phyloP scores from a whole-genome alignment of 2,329 filamentous ascomycete genomes.

The Amesomyces nigricolor region DNA sequence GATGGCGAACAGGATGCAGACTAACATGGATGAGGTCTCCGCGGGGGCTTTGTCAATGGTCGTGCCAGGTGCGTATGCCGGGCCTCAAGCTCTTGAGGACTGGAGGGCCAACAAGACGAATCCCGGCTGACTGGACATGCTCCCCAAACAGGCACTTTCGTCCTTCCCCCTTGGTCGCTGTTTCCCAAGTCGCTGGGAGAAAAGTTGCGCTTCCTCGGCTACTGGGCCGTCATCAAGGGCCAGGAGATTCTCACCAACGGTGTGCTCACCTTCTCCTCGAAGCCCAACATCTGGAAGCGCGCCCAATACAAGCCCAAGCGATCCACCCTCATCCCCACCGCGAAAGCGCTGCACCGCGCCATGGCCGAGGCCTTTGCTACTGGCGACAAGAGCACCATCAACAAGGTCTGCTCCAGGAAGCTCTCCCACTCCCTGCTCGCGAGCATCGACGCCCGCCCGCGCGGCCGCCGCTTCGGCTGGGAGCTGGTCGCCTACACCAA shows the following conservation, averaged over 20 bases:
- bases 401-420: slow-evolving; percentile 48
- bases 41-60: slow-evolving; percentile 9
- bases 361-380: slow-evolving; percentile 58
- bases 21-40: not conserved
- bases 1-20: not conserved
- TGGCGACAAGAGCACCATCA: slow-evolving; percentile 48
- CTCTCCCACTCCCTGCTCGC: slow-evolving; percentile 47
- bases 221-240: slow-evolving; percentile 26
- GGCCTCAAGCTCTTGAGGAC: not conserved
- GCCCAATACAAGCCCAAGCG: slow-evolving; percentile 42
- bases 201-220: slow-evolving; percentile 7
- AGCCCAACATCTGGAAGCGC: slow-evolving; percentile 37
- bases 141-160: slow-evolving; percentile 40
- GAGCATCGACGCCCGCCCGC: slow-evolving; percentile 48
- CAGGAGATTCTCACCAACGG: slow-evolving; percentile 35
- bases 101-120: not conserved
- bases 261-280: slow-evolving; percentile 41
- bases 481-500: slow-evolving; percentile 48
- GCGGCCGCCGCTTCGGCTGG: slow-evolving; percentile 45
- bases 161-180: slow-evolving; percentile 37
- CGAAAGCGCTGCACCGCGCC: slow-evolving; percentile 53
- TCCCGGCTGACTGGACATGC: slow-evolving; percentile 1
- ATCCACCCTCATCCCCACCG: slow-evolving; percentile 43
- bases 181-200: slow-evolving; percentile 18
- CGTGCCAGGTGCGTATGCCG: slow-evolving; percentile 18